Percentiles rank a stretch among this genome's conserved stretches.
These are phyloP conservation scores for Populus tomentosa DNA, from an alignment of 441 rosid species.

Conservation along the genomic window DNA sequence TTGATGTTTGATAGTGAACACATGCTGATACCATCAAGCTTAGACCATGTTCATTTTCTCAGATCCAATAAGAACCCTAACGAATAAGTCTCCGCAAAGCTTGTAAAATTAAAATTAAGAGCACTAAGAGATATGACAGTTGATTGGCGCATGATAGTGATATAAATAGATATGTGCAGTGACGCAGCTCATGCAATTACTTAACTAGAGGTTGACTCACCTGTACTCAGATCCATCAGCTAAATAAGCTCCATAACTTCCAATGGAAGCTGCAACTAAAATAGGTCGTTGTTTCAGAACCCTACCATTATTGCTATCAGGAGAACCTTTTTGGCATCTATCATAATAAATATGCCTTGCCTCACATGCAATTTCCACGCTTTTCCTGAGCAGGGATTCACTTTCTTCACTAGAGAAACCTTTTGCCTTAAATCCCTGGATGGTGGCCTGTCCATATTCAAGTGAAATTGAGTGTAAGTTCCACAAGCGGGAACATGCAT, in stretches of 20 bases:
- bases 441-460: conserved; percentile 58
- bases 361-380: conserved; percentile 73
- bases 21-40: not conserved
- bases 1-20: not conserved
- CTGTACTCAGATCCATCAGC: conserved; percentile 98
- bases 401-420: conserved; percentile 59
- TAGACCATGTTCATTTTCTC: no score
- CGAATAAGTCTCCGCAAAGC: no score
- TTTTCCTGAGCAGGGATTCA: conserved; percentile 63
- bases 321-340: conserved; percentile 37
- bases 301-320: conserved; percentile 25
- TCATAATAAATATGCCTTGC: conserved; percentile 51
- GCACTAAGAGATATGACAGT: no score
- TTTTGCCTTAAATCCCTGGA: conserved; percentile 80
- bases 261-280: conserved; percentile 85
- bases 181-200: conserved; percentile 3
- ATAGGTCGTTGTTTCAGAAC: conserved; percentile 53
- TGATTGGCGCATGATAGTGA: not conserved
- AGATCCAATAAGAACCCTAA: no score
- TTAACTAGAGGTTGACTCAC: conserved; percentile 27
- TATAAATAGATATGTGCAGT: not conserved
- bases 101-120: no score
- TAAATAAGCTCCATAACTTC: conserved; percentile 91
- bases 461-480: conserved; percentile 3
- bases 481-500: no score